Evolutionary conservation across 2,329 filamentous ascomycete genomes (phyloP).

Genomic region (Diaporthe australafricana): DNA sequence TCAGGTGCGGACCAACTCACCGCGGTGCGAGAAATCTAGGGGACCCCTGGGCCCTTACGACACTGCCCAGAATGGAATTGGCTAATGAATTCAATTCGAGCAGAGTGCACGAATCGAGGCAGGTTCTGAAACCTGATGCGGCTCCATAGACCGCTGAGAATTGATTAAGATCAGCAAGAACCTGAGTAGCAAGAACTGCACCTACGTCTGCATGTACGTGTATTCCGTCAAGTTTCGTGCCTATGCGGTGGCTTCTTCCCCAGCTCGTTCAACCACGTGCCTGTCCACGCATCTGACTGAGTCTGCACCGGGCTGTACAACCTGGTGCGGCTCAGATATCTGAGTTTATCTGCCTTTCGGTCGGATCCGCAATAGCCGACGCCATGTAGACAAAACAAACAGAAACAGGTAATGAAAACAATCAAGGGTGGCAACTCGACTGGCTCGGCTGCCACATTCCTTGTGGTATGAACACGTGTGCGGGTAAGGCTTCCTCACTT

Average conservation of each 20-base stretch:
- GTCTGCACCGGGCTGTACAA: too few species aligned
- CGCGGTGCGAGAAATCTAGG: background rate
- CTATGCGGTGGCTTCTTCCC: too few species aligned
- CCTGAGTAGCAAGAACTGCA: conserved; percentile 15
- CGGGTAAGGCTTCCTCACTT: background rate
- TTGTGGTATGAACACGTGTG: background rate
- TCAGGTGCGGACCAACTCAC: background rate
- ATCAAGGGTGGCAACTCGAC: background rate
- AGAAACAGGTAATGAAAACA: background rate
- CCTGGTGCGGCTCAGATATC: too few species aligned
- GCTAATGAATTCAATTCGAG: conserved; percentile 1
- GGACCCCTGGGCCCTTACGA: background rate
- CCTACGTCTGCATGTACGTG: too few species aligned
- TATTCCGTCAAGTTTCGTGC: too few species aligned
- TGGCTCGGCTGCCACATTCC: too few species aligned
- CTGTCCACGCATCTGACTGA: too few species aligned
- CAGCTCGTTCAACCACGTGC: too few species aligned
- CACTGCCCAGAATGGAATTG: conserved; percentile 6
- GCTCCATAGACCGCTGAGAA: background rate
- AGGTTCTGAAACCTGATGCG: conserved; percentile 13
- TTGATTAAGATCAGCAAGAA: conserved; percentile 12
- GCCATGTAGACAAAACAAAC: background rate
- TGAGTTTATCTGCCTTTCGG: too few species aligned
- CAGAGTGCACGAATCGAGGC: conserved; percentile 14
- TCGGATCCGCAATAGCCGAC: too few species aligned